Percentiles rank a stretch among this genome's conserved stretches.
These are phyloP conservation scores for Xanthoconium stramineum DNA, from an alignment of 768 basidiomycete species.

Conservation along the genomic window DNA sequence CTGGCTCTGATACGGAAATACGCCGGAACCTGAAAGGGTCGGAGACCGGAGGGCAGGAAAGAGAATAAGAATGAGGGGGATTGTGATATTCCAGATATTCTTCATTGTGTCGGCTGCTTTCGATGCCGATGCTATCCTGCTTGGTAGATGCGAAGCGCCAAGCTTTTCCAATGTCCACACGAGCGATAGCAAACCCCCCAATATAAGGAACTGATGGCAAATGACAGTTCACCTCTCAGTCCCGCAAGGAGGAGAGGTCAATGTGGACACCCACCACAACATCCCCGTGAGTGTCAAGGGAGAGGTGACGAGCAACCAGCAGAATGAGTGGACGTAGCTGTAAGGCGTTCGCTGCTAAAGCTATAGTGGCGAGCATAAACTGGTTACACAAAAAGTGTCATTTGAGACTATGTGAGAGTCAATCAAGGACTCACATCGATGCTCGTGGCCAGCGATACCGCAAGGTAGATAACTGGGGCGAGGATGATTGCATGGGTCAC, in stretches of 20 bases:
- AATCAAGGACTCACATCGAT: conserved; percentile 35
- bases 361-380: conserved; percentile 23
- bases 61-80: conserved; percentile 37
- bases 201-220: conserved; percentile 20
- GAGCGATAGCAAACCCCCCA: conserved; percentile 19
- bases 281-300: conserved; percentile 20
- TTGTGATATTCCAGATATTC: conserved; percentile 13
- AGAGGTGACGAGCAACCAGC: conserved; percentile 11
- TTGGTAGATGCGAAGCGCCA: not conserved
- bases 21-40: conserved; percentile 53
- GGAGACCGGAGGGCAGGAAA: conserved; percentile 47
- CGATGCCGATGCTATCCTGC: not conserved
- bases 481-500: conserved; percentile 56
- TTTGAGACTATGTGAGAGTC: not conserved
- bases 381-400: conserved; percentile 1
- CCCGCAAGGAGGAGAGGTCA: not conserved
- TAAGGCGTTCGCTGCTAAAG: conserved; percentile 25
- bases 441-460: conserved; percentile 44
- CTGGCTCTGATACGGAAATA: conserved; percentile 49
- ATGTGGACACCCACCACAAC: conserved; percentile 16
- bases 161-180: conserved; percentile 13
- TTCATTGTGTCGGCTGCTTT: not conserved
- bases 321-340: conserved; percentile 25
- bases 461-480: conserved; percentile 52
- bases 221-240: conserved; percentile 1